Conservation (phyloP, 2,329 filamentous ascomycete genomes). For the Fusarium ramigenum region DNA sequence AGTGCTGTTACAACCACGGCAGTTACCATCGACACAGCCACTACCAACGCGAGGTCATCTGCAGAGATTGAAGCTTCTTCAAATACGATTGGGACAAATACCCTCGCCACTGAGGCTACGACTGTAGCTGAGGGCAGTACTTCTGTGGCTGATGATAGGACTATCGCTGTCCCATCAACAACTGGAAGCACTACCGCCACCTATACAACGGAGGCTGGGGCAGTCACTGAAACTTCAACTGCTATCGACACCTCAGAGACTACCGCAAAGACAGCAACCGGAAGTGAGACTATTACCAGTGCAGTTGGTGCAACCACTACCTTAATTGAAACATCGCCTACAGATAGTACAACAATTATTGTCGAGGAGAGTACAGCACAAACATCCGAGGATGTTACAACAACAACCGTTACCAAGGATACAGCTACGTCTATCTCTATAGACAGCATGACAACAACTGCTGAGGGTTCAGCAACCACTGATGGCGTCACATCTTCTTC, state of each 20-base stretch:
- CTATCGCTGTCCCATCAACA: accelerated
- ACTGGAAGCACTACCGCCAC: not conserved
- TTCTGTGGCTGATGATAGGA: not conserved
- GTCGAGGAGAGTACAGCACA: accelerated
- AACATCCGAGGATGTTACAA: not conserved
- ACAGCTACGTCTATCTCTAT: accelerated
- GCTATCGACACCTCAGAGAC: accelerated
- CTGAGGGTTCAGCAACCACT: accelerated
- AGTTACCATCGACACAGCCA: not conserved
- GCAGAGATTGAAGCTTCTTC: no score
- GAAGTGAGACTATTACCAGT: not conserved
- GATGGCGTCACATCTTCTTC: accelerated
- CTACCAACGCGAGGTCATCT: accelerated
- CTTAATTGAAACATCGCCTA: accelerated
- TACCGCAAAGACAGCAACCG: not conserved
- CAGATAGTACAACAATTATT: accelerated
- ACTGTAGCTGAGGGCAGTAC: not conserved
- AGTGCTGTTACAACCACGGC: not conserved
- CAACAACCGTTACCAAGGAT: not conserved
- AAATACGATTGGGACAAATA: not conserved
- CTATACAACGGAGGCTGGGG: accelerated
- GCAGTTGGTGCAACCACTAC: accelerated
- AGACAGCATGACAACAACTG: accelerated
- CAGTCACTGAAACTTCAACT: accelerated
- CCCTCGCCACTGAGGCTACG: accelerated